phyloP scores from a whole-genome alignment of 805 yeast species.

The Schwanniomyces pseudopolymorphus region DNA sequence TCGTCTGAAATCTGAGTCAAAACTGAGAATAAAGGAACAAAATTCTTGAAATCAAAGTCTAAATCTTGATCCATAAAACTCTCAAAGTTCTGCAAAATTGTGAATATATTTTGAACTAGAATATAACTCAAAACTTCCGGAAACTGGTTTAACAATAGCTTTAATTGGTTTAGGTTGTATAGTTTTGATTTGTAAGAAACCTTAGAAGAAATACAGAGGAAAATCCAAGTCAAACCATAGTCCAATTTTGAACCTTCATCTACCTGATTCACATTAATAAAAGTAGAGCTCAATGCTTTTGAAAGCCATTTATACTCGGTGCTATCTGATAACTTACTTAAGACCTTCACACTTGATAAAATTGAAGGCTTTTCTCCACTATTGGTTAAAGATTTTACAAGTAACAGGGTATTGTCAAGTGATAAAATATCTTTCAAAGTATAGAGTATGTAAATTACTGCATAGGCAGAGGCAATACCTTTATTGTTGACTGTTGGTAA shows the following conservation, averaged over 20 bases:
- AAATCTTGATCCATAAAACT: constrained; percentile 11
- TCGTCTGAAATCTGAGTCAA: constrained; percentile 22
- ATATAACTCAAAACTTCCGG: constrained; percentile 36
- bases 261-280: constrained; percentile 13
- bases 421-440: constrained; percentile 12
- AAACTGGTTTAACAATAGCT: constrained; percentile 20
- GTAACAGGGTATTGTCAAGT: constrained; percentile 23
- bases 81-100: constrained; percentile 15
- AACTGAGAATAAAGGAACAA: constrained; percentile 23
- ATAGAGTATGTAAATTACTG: constrained; percentile 30
- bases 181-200: constrained; percentile 35
- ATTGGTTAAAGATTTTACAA: constrained; percentile 32
- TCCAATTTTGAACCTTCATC: constrained; percentile 14
- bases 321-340: constrained; percentile 45
- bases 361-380: constrained; percentile 49
- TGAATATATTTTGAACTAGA: constrained; percentile 43
- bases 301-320: constrained; percentile 56
- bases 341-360: constrained; percentile 46
- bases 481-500: constrained; percentile 52
- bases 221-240: constrained; percentile 52
- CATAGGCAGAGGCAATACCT: constrained; percentile 55
- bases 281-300: constrained; percentile 40
- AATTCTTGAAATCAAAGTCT: constrained; percentile 14
- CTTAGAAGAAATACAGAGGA: constrained; percentile 42
- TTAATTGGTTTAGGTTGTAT: constrained; percentile 30